A percentile compares a stretch with the other conserved stretches of the same genome.
These are phyloP conservation scores for Trematosphaeria pertusa DNA, from an alignment of 2,329 filamentous ascomycete species.

Conservation along the genomic window DNA sequence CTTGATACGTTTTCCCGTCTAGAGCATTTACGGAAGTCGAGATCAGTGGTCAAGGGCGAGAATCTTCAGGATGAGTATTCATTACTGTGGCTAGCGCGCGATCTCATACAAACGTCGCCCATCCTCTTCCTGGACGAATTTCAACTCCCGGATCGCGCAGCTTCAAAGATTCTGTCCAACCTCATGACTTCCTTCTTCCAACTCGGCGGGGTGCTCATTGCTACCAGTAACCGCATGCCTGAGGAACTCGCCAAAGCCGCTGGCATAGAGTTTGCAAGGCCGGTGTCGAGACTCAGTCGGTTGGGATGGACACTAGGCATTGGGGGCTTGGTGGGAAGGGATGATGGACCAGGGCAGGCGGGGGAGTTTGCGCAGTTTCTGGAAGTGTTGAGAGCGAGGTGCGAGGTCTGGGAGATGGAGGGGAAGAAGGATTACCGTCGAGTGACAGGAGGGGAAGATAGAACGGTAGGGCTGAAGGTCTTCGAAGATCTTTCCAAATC, in stretches of 20 bases:
- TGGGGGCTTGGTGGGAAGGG: slow-evolving; percentile 54
- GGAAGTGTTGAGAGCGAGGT: slow-evolving; percentile 76
- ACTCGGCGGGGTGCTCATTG: slow-evolving; percentile 79
- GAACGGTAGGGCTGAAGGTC: background rate
- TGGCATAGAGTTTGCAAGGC: slow-evolving; percentile 70
- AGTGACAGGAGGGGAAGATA: slow-evolving; percentile 42
- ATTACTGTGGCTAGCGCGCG: slow-evolving; percentile 75
- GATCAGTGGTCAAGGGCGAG: slow-evolving; percentile 24
- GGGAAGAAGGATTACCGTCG: slow-evolving; percentile 73
- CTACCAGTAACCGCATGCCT: slow-evolving; percentile 83
- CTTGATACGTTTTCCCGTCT: slow-evolving; percentile 76
- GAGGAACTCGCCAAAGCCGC: slow-evolving; percentile 80
- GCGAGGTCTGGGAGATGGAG: slow-evolving; percentile 86
- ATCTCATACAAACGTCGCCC: slow-evolving; percentile 75
- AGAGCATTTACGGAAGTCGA: slow-evolving; percentile 65
- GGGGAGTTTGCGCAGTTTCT: slow-evolving; percentile 80
- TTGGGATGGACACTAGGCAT: slow-evolving; percentile 52
- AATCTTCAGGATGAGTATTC: slow-evolving; percentile 66
- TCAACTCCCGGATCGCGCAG: slow-evolving; percentile 78
- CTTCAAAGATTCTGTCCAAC: slow-evolving; percentile 80
- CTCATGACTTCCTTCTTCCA: slow-evolving; percentile 83
- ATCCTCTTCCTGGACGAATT: slow-evolving; percentile 86
- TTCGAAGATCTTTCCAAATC: background rate
- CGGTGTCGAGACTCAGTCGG: slow-evolving; percentile 52
- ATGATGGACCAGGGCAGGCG: slow-evolving; percentile 52